These are phyloP conservation scores for Diplotaxis tenuifolia DNA, from an alignment of 345 rosid genomes.

Conservation along the genomic window DNA sequence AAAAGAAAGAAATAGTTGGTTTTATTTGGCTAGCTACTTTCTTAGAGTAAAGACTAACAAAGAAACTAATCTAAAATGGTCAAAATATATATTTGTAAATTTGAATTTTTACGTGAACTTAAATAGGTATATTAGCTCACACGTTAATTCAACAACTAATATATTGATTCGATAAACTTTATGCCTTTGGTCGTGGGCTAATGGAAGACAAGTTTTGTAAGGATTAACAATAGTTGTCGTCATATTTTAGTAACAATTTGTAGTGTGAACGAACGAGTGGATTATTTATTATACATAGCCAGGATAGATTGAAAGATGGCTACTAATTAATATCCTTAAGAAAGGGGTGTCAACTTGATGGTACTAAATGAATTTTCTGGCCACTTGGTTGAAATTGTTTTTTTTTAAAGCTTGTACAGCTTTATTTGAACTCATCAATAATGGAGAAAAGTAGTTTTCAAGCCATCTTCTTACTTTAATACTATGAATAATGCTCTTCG, in stretches of 20 bases:
- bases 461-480: not conserved
- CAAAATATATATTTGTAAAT: constrained; percentile 9
- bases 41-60: constrained; percentile 28
- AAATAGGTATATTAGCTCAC: not conserved
- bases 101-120: not conserved
- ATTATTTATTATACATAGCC: not conserved
- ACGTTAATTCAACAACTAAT: not conserved
- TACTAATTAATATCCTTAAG: not conserved
- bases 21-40: constrained; percentile 3
- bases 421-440: not conserved
- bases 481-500: not conserved
- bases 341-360: not conserved
- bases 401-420: not conserved
- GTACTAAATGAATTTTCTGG: not conserved
- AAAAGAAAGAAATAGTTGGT: not conserved
- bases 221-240: not conserved
- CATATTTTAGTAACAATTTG: not conserved
- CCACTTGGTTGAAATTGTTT: not conserved
- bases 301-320: constrained; percentile 3
- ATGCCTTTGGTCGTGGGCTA: not conserved
- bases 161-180: not conserved
- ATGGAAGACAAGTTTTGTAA: not conserved
- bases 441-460: constrained; percentile 1
- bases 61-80: constrained; percentile 10
- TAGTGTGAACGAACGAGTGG: constrained; percentile 11